Base-by-base conservation (phyloP, 495 filamentous ascomycete species). In the Aspergillus incahuasiensis region DNA sequence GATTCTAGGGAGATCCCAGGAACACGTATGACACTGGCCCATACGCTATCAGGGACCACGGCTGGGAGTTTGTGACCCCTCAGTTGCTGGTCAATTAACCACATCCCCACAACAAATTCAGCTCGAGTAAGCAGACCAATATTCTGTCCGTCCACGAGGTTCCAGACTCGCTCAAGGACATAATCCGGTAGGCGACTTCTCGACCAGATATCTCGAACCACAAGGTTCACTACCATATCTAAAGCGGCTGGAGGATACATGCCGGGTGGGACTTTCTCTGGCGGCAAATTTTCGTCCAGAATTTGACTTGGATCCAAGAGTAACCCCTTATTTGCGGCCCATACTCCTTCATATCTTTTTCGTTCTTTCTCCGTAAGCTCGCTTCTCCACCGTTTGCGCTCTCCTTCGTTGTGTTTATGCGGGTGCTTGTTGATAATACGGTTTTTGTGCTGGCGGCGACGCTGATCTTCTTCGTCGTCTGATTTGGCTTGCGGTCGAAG, bases 31-130 rank as follows among this genome's bases (percentile, higher is more conserved):
- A 91, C 92, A 63, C 90, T 95, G 24, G 76, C 81, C 95, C 92
- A 97, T 0, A 97, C 88, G 64, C 87, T 94, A 48, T 88, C 84
- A 15, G 82, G 77, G 6, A 97, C 88, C 62, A 80, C 83, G 5
- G 80, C 71, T 0, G 94, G 94, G 32, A 96, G 76, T 75, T 97
- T 98, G 51, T 90, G 79, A 1, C 94, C 94, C 65, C 88, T 88
- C 35, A 97, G 72, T 59, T 86, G 76, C 73, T 96, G 90, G 69
- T 98, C 94, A 52, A 98, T 84, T 44, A 98, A 75, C 94, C 94
- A 98, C 79, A 92, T 84, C 12, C 94, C 94, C 39, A 97, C 91
- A 28, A 97, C 88, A 70, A 97, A 97, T 78, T 97, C 91, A 38
- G 90, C 84, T 65, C 82, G 82, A 20, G 74, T 78, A 52, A 98